A percentile compares a stretch with the other conserved stretches of the same genome.
Conservation (phyloP, 2,329 filamentous ascomycete species). For the Teratosphaeria epicoccoides region DNA sequence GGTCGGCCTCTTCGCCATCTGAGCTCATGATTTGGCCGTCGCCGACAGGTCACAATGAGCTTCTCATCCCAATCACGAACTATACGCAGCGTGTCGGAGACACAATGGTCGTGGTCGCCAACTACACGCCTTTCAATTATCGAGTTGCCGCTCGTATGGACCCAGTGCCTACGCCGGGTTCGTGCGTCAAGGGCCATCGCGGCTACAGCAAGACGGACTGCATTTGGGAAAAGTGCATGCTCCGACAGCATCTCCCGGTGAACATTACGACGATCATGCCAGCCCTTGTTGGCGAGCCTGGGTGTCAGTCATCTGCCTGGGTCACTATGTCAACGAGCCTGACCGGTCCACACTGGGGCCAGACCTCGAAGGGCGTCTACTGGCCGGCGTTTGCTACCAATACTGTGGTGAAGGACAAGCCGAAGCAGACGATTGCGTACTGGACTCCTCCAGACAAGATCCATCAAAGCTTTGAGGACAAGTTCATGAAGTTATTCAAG, state of each 20-base stretch:
- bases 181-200: not conserved
- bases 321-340: not conserved
- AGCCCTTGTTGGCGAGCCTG: not conserved
- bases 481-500: not conserved
- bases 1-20: not conserved
- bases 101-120: not conserved
- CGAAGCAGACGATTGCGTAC: not conserved
- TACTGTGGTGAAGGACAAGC: not conserved
- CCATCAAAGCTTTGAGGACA: not conserved
- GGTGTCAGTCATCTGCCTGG: not conserved
- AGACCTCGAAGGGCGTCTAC: not conserved
- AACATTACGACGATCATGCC: constrained; percentile 2
- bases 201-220: constrained; percentile 2
- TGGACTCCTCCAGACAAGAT: not conserved
- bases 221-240: not conserved
- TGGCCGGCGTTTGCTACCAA: not conserved
- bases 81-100: not conserved
- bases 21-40: not conserved
- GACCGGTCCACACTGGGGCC: not conserved
- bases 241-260: constrained; percentile 1
- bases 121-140: not conserved
- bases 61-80: not conserved
- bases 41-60: not conserved
- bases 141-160: not conserved
- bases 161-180: constrained; percentile 1